Conservation (phyloP, 2,329 filamentous ascomycete genomes). For the Teratosphaeria gauchensis region DNA sequence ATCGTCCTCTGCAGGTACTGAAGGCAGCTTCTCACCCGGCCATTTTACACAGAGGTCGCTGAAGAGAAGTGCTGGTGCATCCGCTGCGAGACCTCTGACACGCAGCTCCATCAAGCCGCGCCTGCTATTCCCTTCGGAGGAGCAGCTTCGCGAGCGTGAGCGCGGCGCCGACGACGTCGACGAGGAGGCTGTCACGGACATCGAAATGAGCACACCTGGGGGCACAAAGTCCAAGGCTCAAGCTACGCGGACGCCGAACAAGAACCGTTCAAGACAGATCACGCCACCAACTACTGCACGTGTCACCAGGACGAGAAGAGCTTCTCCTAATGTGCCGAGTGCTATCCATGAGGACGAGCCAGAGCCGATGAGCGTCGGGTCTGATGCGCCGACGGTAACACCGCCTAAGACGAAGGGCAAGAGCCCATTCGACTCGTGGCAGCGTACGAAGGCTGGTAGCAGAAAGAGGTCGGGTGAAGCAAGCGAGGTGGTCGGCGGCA, state of each 20-base stretch:
- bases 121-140: conserved; percentile 55
- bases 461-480: conserved; percentile 2
- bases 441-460: conserved; percentile 45
- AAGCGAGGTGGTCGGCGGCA: conserved; percentile 3
- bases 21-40: conserved; percentile 15
- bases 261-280: conserved; percentile 36
- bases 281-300: conserved; percentile 56
- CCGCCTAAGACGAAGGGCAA: conserved; percentile 6
- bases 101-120: conserved; percentile 63
- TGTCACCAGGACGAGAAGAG: conserved; percentile 48
- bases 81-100: conserved; percentile 44
- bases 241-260: conserved; percentile 29
- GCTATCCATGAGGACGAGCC: conserved; percentile 7
- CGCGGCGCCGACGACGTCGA: conserved; percentile 47
- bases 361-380: conserved; percentile 4
- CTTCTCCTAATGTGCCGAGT: conserved; percentile 12
- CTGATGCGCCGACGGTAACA: conserved; percentile 1
- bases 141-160: conserved; percentile 34
- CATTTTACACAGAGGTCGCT: conserved; percentile 18
- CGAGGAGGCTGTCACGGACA: conserved; percentile 46
- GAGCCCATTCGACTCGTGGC: conserved; percentile 61
- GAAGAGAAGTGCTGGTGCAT: conserved; percentile 29
- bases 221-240: conserved; percentile 1
- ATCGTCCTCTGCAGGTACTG: conserved; percentile 23
- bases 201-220: conserved; percentile 26